These are phyloP conservation scores for Excoecaria agallocha DNA, from an alignment of 345 rosid species.

Conservation along the genomic window DNA sequence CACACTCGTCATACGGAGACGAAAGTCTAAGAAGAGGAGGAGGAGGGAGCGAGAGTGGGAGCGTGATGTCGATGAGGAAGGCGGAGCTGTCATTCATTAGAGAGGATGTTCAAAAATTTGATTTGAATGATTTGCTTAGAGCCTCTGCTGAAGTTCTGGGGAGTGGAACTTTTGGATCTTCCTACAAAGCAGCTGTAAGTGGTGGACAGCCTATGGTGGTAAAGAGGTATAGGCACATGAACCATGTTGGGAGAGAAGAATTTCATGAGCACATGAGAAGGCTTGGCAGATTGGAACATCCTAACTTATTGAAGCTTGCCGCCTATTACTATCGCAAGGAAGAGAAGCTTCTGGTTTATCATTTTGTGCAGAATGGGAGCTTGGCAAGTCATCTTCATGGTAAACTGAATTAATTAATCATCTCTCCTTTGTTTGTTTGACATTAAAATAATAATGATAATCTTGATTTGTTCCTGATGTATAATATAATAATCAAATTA, in stretches of 20 bases:
- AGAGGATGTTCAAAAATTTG: conserved; percentile 53
- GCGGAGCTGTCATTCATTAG: conserved; percentile 48
- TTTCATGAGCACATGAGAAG: conserved; percentile 66
- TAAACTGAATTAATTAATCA: conserved; percentile 9
- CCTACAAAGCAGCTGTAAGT: conserved; percentile 55
- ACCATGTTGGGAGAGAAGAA: conserved; percentile 59
- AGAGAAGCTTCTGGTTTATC: conserved; percentile 65
- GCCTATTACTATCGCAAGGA: conserved; percentile 73
- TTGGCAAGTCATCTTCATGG: conserved; percentile 75
- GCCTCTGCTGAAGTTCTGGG: conserved; percentile 82
- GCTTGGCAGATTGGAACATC: conserved; percentile 58
- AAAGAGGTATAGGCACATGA: conserved; percentile 81
- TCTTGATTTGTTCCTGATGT: not conserved
- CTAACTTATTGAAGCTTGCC: conserved; percentile 47
- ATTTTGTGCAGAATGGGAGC: conserved; percentile 52
- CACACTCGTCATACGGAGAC: too few species aligned
- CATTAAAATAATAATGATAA: too few species aligned
- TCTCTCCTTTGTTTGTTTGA: not conserved
- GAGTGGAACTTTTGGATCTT: conserved; percentile 77
- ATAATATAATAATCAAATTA: conserved; percentile 18
- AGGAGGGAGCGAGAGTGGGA: too few species aligned
- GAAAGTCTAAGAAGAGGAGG: too few species aligned
- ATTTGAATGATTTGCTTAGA: conserved; percentile 62
- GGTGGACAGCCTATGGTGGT: conserved; percentile 50
- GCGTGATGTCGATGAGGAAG: not conserved